phyloP scores from a whole-genome alignment of 805 yeast species.

The Pichia cephalocereana region DNA sequence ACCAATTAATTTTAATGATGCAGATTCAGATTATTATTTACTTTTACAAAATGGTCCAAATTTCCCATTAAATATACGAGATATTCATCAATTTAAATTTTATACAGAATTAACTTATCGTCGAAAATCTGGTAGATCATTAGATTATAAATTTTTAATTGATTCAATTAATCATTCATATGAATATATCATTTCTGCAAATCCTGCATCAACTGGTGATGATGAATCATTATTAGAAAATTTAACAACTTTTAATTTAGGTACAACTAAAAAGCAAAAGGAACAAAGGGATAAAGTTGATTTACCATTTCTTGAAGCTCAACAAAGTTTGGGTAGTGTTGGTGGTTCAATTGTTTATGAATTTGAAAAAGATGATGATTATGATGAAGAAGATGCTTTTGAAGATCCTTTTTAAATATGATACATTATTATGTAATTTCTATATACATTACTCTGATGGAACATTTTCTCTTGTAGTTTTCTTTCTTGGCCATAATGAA shows the following conservation, averaged over 20 bases:
- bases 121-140: slow-evolving; percentile 78
- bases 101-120: slow-evolving; percentile 50
- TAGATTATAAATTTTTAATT: slow-evolving; percentile 44
- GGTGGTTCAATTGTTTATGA: slow-evolving; percentile 97
- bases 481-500: slow-evolving; percentile 73
- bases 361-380: slow-evolving; percentile 94
- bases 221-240: slow-evolving; percentile 48
- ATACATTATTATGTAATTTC: background rate
- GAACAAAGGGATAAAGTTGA: slow-evolving; percentile 77
- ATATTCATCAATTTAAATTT: slow-evolving; percentile 22
- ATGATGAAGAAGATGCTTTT: slow-evolving; percentile 96
- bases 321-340: slow-evolving; percentile 48
- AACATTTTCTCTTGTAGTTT: slow-evolving; percentile 38
- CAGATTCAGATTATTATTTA: slow-evolving; percentile 1
- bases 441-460: background rate
- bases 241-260: slow-evolving; percentile 80
- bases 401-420: slow-evolving; percentile 59
- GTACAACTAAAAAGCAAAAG: slow-evolving; percentile 67
- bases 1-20: slow-evolving; percentile 29
- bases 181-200: slow-evolving; percentile 18
- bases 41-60: slow-evolving; percentile 1
- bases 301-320: slow-evolving; percentile 88
- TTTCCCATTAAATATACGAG: slow-evolving; percentile 5
- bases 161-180: slow-evolving; percentile 37
- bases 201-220: slow-evolving; percentile 13